A percentile compares a stretch with the other conserved stretches of the same genome.
These are phyloP conservation scores for Phlebiopsis flavidoalba DNA, from an alignment of 768 basidiomycete species.

Conservation along the genomic window DNA sequence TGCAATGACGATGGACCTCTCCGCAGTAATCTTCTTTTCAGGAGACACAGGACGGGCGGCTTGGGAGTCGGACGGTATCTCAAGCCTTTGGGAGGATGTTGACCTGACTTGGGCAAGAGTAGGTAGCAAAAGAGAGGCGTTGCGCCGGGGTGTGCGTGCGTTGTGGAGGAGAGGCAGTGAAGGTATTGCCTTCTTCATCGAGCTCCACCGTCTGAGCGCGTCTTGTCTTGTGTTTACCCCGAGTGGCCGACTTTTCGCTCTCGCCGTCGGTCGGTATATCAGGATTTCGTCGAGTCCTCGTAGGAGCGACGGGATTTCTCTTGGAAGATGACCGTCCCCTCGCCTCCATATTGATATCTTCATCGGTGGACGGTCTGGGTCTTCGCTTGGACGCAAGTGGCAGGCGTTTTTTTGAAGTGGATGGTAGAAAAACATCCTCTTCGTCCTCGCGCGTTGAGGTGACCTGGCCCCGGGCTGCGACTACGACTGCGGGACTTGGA, in stretches of 20 bases:
- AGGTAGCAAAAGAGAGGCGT: constrained; percentile 10
- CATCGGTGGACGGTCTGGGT: neutral
- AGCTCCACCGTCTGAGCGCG: neutral
- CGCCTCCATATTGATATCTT: neutral
- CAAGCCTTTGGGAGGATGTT: neutral
- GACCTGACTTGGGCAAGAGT: constrained; percentile 10
- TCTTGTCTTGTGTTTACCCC: neutral
- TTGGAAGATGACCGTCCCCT: neutral
- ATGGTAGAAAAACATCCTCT: neutral
- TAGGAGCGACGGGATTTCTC: neutral
- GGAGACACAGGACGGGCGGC: neutral
- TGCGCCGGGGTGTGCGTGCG: constrained; percentile 2
- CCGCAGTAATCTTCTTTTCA: neutral
- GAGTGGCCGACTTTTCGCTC: constrained; percentile 2
- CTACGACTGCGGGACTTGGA: constrained; percentile 9
- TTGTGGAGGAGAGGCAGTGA: neutral
- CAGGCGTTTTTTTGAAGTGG: neutral
- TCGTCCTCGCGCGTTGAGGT: neutral
- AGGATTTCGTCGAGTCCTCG: neutral
- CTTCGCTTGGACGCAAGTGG: neutral
- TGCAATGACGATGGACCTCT: constrained; percentile 19
- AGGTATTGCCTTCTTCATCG: neutral
- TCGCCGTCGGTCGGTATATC: constrained; percentile 3
- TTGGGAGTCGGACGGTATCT: neutral
- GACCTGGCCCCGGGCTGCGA: neutral